Base-by-base conservation (phyloP, 2,329 filamentous ascomycete species). In the Fusarium denticulatum region DNA sequence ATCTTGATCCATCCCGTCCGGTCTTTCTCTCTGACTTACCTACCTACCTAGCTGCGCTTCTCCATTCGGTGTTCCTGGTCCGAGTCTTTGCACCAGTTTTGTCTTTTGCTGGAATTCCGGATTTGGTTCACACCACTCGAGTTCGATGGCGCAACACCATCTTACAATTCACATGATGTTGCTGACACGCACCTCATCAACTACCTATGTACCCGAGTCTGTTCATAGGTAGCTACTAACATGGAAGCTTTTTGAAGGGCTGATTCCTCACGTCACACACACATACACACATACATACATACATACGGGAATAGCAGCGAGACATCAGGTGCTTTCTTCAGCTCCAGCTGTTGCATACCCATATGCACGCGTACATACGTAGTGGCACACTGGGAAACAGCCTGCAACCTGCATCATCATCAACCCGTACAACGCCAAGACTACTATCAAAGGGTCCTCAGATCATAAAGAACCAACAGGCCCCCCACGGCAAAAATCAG, bases 151-250 rank as follows among this genome's bases (percentile, higher is more conserved):
- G 58, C 61, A 74, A 64, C 72, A 72, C 66, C 58, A 73, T 59
- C 61, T 64, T 28, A n/a, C n/a, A 52, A 71, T 74, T 74, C 72
- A 74, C 72, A 75, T 73, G 69, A 74, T 75, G 56, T 59, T 52
- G 61, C 65, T 64, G 65, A 62, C 61, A 75, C 65, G 72, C 72
- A 57, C 58, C 69, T 71, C 60, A 74, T 75, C 68, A 39, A 36
- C 26, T 57, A 36, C 28, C 28, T 28, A 39, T 36, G 37, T 55
- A 24, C 59, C 20, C 49, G 42, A 40, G 28, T 62, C 46, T 47
- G 43, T 59, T 56, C 37, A 60, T 50, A 43, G 26, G 22, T 60
- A 55, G 34, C 36, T 60, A 55, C 34, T 37, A 37, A 37, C 18
- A 30, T 63, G 10, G 18, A 26, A 30, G 22, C 45, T 58, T 36